phyloP scores from a whole-genome alignment of 192 early-diverging fungal genomes.

The Mortierella antarctica region DNA sequence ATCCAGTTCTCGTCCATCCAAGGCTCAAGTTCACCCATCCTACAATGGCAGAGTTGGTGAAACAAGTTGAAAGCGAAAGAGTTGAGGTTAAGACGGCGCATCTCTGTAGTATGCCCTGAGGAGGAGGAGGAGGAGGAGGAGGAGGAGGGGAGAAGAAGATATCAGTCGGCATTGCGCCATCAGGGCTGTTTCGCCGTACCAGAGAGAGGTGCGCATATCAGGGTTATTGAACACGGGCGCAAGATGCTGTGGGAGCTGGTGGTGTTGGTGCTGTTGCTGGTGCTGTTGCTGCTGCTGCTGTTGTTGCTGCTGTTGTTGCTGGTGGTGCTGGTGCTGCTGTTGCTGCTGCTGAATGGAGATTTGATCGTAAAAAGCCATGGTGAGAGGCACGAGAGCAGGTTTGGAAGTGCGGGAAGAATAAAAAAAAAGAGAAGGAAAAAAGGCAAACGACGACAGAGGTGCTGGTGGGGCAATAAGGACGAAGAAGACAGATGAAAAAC shows the following conservation, averaged over 20 bases:
- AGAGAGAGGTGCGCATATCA: slow-evolving; percentile 33
- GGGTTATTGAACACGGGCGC: slow-evolving; percentile 3
- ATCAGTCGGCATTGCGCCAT: not conserved
- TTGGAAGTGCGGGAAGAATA: not conserved
- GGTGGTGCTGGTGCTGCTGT: slow-evolving; percentile 17
- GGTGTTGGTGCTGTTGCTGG: slow-evolving; percentile 12
- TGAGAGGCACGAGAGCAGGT: not conserved
- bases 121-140: not conserved
- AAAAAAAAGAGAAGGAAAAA: not conserved
- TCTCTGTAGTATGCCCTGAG: not conserved
- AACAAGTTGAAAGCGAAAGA: not conserved
- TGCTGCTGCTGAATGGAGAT: slow-evolving; percentile 35
- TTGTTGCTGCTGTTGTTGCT: slow-evolving; percentile 10
- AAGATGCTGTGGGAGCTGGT: slow-evolving; percentile 12
- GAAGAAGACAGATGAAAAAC: not conserved
- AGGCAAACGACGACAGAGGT: not conserved
- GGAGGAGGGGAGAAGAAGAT: not conserved
- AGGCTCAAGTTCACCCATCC: slow-evolving; percentile 97
- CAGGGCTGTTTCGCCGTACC: slow-evolving; percentile 5
- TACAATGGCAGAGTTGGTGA: slow-evolving; percentile 18
- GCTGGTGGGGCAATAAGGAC: not conserved
- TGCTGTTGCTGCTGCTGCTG: slow-evolving; percentile 13
- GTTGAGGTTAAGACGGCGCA: not conserved
- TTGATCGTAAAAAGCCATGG: slow-evolving; percentile 41
- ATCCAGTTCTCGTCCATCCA: slow-evolving; percentile 99